Evolutionary conservation across 495 filamentous ascomycete genomes (phyloP), one percentile per base, ranked within the genome.

Genomic region (Aspergillus asperescens): DNA sequence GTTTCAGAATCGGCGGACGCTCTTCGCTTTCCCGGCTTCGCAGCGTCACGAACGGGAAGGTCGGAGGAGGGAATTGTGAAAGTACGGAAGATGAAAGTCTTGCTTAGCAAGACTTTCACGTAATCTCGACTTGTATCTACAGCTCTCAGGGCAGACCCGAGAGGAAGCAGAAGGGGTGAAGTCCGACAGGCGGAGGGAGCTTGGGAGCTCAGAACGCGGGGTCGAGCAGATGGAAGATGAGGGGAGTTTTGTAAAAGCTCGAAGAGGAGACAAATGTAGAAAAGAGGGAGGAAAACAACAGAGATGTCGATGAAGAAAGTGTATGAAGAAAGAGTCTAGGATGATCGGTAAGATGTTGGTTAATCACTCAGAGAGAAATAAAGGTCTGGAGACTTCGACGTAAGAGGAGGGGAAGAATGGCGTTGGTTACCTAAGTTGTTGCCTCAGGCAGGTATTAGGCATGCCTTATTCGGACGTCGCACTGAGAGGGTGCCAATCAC

Each of bases 11-110:
- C 85, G 73, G 81, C 79, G 60, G 88, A 90, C 64, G 83, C 77
- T 77, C 88, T 92, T 74, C 89, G 87, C 81, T 95, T 77, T 80
- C 83, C 85, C 82, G 85, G 84, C 78, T 81, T 84, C 74, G 73
- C 72, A 72, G 69, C 72, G 63, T 74, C 70, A 66, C 74, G 73
- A 70, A 77, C 70, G 63, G 73, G 68, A 63, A 75, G 65, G 68
- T 79, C 66, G 64, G 78, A 75, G 63, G 78, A 74, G 66, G 70
- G 64, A 81, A 81, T 81, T 56, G 64, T 81, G 77, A 69, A 68
- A 68, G 59, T 22, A 58, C 58, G 52, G 58, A n/a, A 57, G 52
- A 59, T 50, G 77, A 73, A 74, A 75, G 70, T 52, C 77, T 76
- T 76, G 76, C 77, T 58, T 53, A 72, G 76, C 77, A 79, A 79